Conservation (phyloP, 2,329 filamentous ascomycete species). For the Ceratocystis colombiana region DNA sequence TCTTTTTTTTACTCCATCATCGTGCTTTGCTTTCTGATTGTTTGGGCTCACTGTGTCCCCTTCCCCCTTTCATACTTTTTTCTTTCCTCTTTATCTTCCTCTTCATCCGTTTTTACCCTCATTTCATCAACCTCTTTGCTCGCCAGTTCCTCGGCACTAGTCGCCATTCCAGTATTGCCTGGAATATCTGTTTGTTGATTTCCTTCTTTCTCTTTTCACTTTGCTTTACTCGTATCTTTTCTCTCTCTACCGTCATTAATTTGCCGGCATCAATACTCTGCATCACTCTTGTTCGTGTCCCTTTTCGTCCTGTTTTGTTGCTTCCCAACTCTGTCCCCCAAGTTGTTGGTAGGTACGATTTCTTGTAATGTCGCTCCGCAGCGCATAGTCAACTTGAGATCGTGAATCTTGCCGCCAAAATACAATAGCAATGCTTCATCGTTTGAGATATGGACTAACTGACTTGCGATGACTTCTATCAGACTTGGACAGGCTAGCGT, state of each 20-base stretch:
- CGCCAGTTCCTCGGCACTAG: constrained; percentile 5
- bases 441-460: neutral
- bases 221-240: neutral
- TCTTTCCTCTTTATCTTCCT: constrained; percentile 6
- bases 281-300: constrained; percentile 16
- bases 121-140: constrained; percentile 5
- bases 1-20: constrained; percentile 8
- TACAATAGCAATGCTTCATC: neutral
- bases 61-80: constrained; percentile 6
- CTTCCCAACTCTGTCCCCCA: neutral
- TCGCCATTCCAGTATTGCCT: constrained; percentile 16
- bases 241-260: constrained; percentile 8
- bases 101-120: neutral
- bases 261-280: constrained; percentile 15
- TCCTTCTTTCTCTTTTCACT: constrained; percentile 1
- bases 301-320: neutral
- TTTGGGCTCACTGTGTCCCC: neutral
- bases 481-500: neutral
- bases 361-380: neutral
- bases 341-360: neutral
- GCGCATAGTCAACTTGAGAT: neutral
- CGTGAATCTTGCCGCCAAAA: neutral
- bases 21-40: constrained; percentile 1
- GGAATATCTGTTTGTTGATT: neutral
- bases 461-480: neutral